These are phyloP conservation scores for Manihot esculenta DNA, from an alignment of 441 rosid species.

Conservation along the genomic window DNA sequence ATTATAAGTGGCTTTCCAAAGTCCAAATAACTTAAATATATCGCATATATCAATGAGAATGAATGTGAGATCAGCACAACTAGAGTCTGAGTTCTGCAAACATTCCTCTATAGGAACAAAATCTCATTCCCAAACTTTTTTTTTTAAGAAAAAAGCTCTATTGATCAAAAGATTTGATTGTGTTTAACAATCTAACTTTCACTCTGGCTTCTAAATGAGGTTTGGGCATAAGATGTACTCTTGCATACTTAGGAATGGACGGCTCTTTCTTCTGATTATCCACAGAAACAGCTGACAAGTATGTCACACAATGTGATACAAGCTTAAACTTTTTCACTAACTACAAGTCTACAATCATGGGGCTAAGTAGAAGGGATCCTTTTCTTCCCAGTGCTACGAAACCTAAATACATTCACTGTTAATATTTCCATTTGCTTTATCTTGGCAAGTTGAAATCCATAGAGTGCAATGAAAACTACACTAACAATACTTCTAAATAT, in stretches of 20 bases:
- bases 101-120: not conserved
- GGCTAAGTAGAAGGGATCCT: not conserved
- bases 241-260: not conserved
- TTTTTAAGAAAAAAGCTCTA: not conserved
- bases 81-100: not conserved
- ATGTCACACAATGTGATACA: not conserved
- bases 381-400: not conserved
- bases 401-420: not conserved
- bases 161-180: not conserved
- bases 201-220: not conserved
- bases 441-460: not conserved
- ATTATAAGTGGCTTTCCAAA: not conserved
- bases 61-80: not conserved
- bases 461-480: not conserved
- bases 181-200: not conserved
- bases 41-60: not conserved
- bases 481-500: not conserved
- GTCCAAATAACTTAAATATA: not conserved
- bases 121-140: not conserved
- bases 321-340: not conserved
- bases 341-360: not conserved
- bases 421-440: no score
- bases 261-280: not conserved
- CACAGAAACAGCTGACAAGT: not conserved
- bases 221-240: slow-evolving; percentile 8